Conservation (phyloP, 1,139 yeast species). For the Yamadazyma siamensis region DNA sequence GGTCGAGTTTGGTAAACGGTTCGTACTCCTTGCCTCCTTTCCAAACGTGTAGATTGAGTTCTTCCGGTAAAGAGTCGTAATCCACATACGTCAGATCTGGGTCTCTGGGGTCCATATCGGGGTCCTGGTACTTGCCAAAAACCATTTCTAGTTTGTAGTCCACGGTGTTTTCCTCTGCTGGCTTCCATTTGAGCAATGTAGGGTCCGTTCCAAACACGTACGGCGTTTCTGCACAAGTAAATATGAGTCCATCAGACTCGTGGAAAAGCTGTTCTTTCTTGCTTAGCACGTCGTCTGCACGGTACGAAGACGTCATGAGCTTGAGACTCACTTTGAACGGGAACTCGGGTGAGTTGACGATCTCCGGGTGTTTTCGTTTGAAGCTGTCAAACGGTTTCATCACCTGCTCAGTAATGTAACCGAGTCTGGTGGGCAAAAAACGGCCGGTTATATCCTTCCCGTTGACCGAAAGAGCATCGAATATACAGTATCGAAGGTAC, state of each 20-base stretch:
- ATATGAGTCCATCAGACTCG: constrained; percentile 89
- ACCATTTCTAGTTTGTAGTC: constrained; percentile 76
- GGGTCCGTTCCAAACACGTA: constrained; percentile 87
- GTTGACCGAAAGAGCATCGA: constrained; percentile 86
- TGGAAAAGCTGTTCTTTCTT: constrained; percentile 75
- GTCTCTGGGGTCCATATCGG: constrained; percentile 65
- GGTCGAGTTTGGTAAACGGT: constrained; percentile 59
- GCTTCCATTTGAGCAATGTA: constrained; percentile 89
- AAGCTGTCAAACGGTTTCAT: constrained; percentile 77
- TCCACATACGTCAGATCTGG: constrained; percentile 74
- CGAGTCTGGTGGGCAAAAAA: constrained; percentile 75
- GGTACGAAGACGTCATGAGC: constrained; percentile 81
- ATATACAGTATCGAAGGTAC: constrained; percentile 70
- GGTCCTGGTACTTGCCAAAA: constrained; percentile 66
- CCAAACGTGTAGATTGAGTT: constrained; percentile 69
- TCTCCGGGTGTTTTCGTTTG: constrained; percentile 66
- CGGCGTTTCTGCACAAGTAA: constrained; percentile 87
- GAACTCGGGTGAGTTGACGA: constrained; percentile 61
- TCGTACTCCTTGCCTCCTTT: constrained; percentile 68
- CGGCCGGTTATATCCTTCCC: constrained; percentile 68
- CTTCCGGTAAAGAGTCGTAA: constrained; percentile 75
- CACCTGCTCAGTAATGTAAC: constrained; percentile 79
- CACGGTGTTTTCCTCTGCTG: constrained; percentile 89
- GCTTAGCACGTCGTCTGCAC: constrained; percentile 71
- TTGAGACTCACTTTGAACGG: constrained; percentile 86